Evolutionary conservation across 129 eudicot genomes (phyloP), one percentile per base, ranked within the genome.

Genomic region (Escallonia rubra): DNA sequence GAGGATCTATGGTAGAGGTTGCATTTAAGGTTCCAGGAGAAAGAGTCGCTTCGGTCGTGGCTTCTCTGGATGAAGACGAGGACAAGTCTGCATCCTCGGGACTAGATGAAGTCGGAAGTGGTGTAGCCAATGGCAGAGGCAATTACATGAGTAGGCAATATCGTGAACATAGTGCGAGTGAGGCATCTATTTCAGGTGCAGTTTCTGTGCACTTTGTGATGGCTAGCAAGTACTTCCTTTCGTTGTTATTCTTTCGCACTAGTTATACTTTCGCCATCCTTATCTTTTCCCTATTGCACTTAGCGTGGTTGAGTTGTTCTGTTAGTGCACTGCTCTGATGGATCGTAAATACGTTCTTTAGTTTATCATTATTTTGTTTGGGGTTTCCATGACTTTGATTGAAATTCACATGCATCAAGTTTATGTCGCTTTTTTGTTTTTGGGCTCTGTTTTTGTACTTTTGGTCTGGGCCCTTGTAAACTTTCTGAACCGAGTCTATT

Each of bases 1-100:
- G 51, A 57, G 86, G 57, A 39, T 70, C 87, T 3, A 83, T 64
- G 59, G 76, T 7, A 45, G 90, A 84, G 10, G 92, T 88, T 61
- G 64, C 82, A 10, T 93, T 89, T 59, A 93, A 86, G 72, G 90
- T 82, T 66, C 96, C 96, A 4, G 74, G 64, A 77, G 90, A 80
- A 51, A 82, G 75, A 66, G 73, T 74, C 61, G 63, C 95, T 14
- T 83, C 95, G 12, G 61, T 86, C 65, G 75, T 71, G 47, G 66
- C 95, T 23, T 86, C 95, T 63, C 49, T 80, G 43, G 86, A 84
- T 71, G 96, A 89, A 65, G 34, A 23, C 34, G 88, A 82, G 47
- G 89, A 80, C 57, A 69, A 54, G 51, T 63, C 81, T 43, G 61
- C 74, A n/a, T 57, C 76, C 11, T 66, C 86, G 11, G 88, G 70